A percentile compares a stretch with the other conserved stretches of the same genome.
Conservation (phyloP, 2,329 filamentous ascomycete genomes). For the Phaeosphaeriaceae sp. region DNA sequence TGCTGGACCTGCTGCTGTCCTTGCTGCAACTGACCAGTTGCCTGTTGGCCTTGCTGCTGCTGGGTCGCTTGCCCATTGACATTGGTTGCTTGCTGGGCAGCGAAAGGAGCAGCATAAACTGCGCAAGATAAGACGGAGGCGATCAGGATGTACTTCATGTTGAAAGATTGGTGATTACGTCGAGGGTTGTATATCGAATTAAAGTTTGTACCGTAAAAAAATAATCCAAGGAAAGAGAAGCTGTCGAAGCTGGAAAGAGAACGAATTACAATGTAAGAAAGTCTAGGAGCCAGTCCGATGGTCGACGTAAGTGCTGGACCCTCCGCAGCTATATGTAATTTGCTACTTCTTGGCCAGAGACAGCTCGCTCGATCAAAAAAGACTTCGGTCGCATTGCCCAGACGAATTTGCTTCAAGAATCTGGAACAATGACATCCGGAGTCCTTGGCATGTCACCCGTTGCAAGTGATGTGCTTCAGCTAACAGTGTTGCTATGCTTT, state of each 20-base stretch:
- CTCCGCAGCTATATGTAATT: slow-evolving; percentile 32
- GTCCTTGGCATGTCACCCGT: slow-evolving; percentile 27
- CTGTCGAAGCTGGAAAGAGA: neutral
- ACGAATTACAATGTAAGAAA: neutral
- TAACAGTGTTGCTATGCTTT: slow-evolving; percentile 18
- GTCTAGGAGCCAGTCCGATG: slow-evolving; percentile 32
- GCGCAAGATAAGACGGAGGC: slow-evolving; percentile 43
- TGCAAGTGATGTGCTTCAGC: slow-evolving; percentile 24
- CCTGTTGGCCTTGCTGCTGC: slow-evolving; percentile 2
- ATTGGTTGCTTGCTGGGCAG: slow-evolving; percentile 29
- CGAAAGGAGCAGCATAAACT: slow-evolving; percentile 39
- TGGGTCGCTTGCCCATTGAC: slow-evolving; percentile 17
- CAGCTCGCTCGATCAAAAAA: neutral
- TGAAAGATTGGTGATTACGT: slow-evolving; percentile 21
- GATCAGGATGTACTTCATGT: slow-evolving; percentile 48
- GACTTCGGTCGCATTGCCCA: slow-evolving; percentile 2
- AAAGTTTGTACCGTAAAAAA: slow-evolving; percentile 6
- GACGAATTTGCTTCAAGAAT: slow-evolving; percentile 5
- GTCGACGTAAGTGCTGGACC: slow-evolving; percentile 14
- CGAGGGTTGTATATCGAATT: slow-evolving; percentile 25
- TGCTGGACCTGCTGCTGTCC: slow-evolving; percentile 6
- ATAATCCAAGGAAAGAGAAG: slow-evolving; percentile 38
- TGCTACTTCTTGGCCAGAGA: neutral
- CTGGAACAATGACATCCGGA: slow-evolving; percentile 16
- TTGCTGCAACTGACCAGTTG: too few relatives aligned